Base-by-base conservation (phyloP, 2,329 filamentous ascomycete species). In the Cladophialophora yegresii region DNA sequence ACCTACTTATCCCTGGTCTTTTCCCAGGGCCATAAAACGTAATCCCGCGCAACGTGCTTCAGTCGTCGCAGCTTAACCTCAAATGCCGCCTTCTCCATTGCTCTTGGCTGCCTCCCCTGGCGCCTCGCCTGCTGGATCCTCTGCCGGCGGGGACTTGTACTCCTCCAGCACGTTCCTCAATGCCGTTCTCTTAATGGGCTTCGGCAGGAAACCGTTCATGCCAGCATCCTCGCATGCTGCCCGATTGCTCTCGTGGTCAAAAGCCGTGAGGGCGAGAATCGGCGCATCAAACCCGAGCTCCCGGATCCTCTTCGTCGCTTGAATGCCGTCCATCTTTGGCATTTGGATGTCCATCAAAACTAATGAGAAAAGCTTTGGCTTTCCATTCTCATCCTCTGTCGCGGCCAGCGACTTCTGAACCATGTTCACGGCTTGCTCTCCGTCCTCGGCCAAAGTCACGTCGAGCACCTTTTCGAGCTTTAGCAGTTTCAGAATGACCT, bases 251-350 rank as follows among this genome's bases (percentile, higher is more conserved):
- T 96, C 92, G 73, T 96, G 92, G 0, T 90, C 88, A 72, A 96
- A 96, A 1, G 92, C 93, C 10, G 92, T 96, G 55, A 96, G 78
- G 0, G 92, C 93, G 9, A 97, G 91, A 67, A 97, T 96, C 0
- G 92, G 92, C 1, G 89, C 89, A 10, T 85, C 87, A 77, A 93
- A 96, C 0, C 93, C 92, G 79, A 93, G 89, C 74, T 92, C 69
- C 4, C 80, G 77, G 56, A 81, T 81, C 20, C 75, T 73, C 4
- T 78, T 77, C 5, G 79, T 81, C 1, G 79, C 78, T 70, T 81
- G 78, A 59, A 81, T 80, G 1, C 80, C 79, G 64, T 80, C 78
- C 77, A 80, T 79, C 4, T 79, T 75, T 0, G 79, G 79, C 78
- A 81, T 81, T 4, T 75, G 77, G 51, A 81, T 89, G 72, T 96